Conservation (phyloP, 2,329 filamentous ascomycete species). For the Seiridium cupressi region DNA sequence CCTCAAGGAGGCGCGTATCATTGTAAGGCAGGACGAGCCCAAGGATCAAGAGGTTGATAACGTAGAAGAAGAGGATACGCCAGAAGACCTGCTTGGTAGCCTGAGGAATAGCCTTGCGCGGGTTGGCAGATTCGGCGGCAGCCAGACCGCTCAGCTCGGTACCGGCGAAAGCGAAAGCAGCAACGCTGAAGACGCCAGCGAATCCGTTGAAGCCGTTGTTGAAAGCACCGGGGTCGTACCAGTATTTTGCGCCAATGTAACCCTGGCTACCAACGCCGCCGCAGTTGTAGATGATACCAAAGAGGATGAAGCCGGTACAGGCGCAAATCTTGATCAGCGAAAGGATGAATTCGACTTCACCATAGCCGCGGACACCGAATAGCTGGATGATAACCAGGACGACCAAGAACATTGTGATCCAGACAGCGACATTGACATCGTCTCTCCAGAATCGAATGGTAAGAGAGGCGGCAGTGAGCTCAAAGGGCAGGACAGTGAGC, state of each 20-base stretch:
- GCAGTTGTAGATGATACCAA: constrained; percentile 58
- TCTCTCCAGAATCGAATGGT: constrained; percentile 54
- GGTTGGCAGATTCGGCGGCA: constrained; percentile 49
- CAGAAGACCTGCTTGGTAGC: constrained; percentile 55
- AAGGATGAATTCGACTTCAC: constrained; percentile 58
- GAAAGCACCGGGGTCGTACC: constrained; percentile 56
- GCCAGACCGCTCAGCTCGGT: constrained; percentile 53
- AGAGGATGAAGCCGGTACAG: constrained; percentile 62
- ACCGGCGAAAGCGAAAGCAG: constrained; percentile 49
- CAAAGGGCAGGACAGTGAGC: constrained; percentile 50
- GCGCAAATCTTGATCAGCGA: constrained; percentile 57
- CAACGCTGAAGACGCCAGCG: constrained; percentile 49
- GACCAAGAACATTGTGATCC: constrained; percentile 55
- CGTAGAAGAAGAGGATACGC: constrained; percentile 52
- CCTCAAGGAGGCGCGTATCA: constrained; percentile 37
- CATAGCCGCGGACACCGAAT: constrained; percentile 57
- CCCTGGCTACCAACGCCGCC: constrained; percentile 55
- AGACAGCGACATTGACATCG: constrained; percentile 50
- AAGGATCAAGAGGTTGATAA: constrained; percentile 49
- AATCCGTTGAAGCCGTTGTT: constrained; percentile 50
- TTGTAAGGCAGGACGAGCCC: constrained; percentile 45
- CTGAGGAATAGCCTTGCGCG: constrained; percentile 44
- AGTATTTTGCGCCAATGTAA: constrained; percentile 61
- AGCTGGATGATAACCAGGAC: constrained; percentile 50
- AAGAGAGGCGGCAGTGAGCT: constrained; percentile 51